A percentile compares a stretch with the other conserved stretches of the same genome.
phyloP scores from a whole-genome alignment of 352 stramenopile genomes.

The Phytopythium cucurbitacearum region DNA sequence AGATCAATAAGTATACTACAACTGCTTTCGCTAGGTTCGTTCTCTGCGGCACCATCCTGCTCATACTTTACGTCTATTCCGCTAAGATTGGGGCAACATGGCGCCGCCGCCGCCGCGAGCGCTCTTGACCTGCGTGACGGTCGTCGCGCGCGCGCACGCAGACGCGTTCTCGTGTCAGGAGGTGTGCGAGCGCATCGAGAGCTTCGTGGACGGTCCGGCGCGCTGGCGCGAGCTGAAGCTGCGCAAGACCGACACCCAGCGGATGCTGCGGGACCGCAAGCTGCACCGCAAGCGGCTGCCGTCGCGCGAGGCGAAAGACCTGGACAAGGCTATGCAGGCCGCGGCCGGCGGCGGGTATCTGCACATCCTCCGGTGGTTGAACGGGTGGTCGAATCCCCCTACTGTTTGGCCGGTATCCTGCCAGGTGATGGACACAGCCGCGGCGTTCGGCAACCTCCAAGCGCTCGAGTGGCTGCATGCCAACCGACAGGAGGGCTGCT shows the following conservation, averaged over 20 bases:
- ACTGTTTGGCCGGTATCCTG: not conserved
- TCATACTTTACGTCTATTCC: not conserved
- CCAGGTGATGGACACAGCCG: slow-evolving; percentile 27
- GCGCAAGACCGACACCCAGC: not conserved
- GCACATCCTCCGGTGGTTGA: slow-evolving; percentile 18
- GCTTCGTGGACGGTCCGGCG: slow-evolving; percentile 1
- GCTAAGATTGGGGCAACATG: not conserved
- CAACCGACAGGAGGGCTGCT: slow-evolving; percentile 23
- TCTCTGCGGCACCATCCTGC: not conserved
- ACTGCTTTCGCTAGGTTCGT: not conserved
- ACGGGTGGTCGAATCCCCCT: not conserved
- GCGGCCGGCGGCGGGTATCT: slow-evolving; percentile 8
- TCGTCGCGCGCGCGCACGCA: not conserved
- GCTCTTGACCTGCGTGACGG: slow-evolving; percentile 1
- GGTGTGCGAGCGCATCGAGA: slow-evolving; percentile 2
- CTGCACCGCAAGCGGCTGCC: too few relatives aligned
- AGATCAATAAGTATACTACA: too few relatives aligned
- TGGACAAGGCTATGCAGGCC: slow-evolving; percentile 9
- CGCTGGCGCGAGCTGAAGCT: not conserved
- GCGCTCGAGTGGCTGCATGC: slow-evolving; percentile 23
- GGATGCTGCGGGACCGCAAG: not conserved
- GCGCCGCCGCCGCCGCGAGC: too few relatives aligned
- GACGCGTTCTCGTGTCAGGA: not conserved
- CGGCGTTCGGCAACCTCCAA: slow-evolving; percentile 20
- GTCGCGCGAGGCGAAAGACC: not conserved